A percentile compares a stretch with the other conserved stretches of the same genome.
Evolutionary conservation across 2,329 filamentous ascomycete species (phyloP).

Genomic region (Blumeria hordei): DNA sequence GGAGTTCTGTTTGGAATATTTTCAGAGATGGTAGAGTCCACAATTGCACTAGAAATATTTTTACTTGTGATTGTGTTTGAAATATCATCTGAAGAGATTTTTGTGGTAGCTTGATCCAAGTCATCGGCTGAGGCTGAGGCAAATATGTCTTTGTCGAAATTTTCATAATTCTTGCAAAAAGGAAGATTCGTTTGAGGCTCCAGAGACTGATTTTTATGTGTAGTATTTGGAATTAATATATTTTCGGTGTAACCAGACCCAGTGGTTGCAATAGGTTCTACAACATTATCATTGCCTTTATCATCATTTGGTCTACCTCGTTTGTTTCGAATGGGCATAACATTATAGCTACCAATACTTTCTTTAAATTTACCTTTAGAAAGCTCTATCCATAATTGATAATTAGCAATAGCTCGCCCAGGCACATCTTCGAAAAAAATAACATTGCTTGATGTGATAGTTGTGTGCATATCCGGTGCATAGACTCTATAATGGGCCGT

Average conservation of each 20-base stretch:
- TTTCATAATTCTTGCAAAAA: background rate
- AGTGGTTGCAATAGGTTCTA: background rate
- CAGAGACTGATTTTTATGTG: no score
- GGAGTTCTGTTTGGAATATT: background rate
- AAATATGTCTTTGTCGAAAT: background rate
- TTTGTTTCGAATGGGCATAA: background rate
- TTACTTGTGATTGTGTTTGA: background rate
- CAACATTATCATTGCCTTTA: background rate
- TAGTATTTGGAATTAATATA: no score
- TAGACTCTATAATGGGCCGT: background rate
- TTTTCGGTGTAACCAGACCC: no score
- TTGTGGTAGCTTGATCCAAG: background rate
- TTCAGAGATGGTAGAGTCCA: background rate
- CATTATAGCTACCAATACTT: background rate
- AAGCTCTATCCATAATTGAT: no score
- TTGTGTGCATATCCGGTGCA: background rate
- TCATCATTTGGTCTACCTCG: background rate
- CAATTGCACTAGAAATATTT: background rate
- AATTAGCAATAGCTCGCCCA: no score
- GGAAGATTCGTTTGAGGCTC: background rate
- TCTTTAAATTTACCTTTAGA: background rate
- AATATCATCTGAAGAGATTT: background rate
- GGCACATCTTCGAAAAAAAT: no score
- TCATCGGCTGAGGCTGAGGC: background rate
- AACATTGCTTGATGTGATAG: no score